phyloP scores from a whole-genome alignment of 1,284 basidiomycete genomes.

The Sphaerobolus stellatus region DNA sequence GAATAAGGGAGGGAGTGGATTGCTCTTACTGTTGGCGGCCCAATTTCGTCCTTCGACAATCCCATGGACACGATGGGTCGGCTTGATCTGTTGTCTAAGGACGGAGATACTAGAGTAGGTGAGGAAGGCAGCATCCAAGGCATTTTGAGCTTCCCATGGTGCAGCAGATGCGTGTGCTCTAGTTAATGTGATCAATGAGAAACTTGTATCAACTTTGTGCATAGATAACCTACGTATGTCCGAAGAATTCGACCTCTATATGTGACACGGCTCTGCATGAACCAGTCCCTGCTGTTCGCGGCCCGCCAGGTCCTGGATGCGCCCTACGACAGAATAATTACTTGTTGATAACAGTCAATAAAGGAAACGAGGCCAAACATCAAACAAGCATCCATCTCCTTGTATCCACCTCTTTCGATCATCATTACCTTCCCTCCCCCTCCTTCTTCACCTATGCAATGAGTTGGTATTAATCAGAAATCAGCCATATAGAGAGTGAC shows the following conservation, averaged over 20 bases:
- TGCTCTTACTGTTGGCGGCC: slow-evolving; percentile 61
- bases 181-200: slow-evolving; percentile 21
- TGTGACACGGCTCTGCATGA: slow-evolving; percentile 58
- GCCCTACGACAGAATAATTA: slow-evolving; percentile 44
- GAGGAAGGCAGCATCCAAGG: slow-evolving; percentile 80
- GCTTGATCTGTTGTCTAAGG: slow-evolving; percentile 72
- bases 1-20: slow-evolving; percentile 5
- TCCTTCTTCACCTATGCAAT: slow-evolving; percentile 65
- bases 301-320: slow-evolving; percentile 57
- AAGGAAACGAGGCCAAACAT: slow-evolving; percentile 48
- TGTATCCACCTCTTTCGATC: slow-evolving; percentile 70
- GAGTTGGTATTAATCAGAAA: not conserved
- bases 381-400: slow-evolving; percentile 73
- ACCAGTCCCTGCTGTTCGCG: slow-evolving; percentile 48
- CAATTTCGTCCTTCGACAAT: slow-evolving; percentile 62
- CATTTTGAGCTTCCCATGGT: slow-evolving; percentile 84
- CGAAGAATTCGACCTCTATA: slow-evolving; percentile 64
- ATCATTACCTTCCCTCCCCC: slow-evolving; percentile 78
- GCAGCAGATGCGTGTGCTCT: slow-evolving; percentile 74
- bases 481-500: not conserved
- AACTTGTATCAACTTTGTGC: slow-evolving; percentile 16
- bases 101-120: slow-evolving; percentile 75
- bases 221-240: slow-evolving; percentile 53
- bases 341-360: not conserved
- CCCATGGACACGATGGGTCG: slow-evolving; percentile 65